A percentile compares a stretch with the other conserved stretches of the same genome.
These are phyloP conservation scores for Przewalskia tangutica DNA, from an alignment of 257 asterid genomes.

Conservation along the genomic window DNA sequence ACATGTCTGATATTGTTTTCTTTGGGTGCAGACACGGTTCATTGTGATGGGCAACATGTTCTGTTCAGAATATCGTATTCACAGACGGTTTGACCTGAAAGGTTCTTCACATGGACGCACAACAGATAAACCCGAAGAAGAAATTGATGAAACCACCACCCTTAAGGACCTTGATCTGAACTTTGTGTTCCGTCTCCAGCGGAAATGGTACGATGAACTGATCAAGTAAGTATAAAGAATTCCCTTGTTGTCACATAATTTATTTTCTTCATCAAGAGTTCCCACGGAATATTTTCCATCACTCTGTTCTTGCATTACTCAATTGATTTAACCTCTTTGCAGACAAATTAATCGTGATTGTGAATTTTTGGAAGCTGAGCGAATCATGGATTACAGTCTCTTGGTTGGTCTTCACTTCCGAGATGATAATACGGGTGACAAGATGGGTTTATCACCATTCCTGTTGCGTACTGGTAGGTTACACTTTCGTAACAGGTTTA, in stretches of 20 bases:
- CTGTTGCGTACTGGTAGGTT: slow-evolving; percentile 61
- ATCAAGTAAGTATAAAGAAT: slow-evolving; percentile 52
- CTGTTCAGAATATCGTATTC: slow-evolving; percentile 93
- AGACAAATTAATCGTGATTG: slow-evolving; percentile 89
- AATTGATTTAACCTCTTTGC: slow-evolving; percentile 4
- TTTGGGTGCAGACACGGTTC: slow-evolving; percentile 62
- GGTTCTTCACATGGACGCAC: slow-evolving; percentile 95
- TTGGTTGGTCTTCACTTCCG: slow-evolving; percentile 95
- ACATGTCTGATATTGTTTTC: slow-evolving; percentile 11
- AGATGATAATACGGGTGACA: slow-evolving; percentile 70
- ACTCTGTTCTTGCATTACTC: slow-evolving; percentile 5
- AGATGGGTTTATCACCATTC: slow-evolving; percentile 88
- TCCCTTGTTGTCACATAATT: neutral
- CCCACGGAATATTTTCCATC: neutral
- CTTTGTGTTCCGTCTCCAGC: slow-evolving; percentile 61
- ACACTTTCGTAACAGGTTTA: neutral
- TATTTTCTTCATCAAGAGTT: neutral
- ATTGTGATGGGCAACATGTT: slow-evolving; percentile 94
- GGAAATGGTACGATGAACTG: slow-evolving; percentile 71
- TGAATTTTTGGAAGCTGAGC: slow-evolving; percentile 77
- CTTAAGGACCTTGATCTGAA: slow-evolving; percentile 85
- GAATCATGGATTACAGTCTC: slow-evolving; percentile 94
- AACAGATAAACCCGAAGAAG: slow-evolving; percentile 64
- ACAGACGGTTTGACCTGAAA: slow-evolving; percentile 81
- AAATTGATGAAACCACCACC: slow-evolving; percentile 87